Conservation (phyloP, 2,329 filamentous ascomycete genomes). For the Phialophora expanda region DNA sequence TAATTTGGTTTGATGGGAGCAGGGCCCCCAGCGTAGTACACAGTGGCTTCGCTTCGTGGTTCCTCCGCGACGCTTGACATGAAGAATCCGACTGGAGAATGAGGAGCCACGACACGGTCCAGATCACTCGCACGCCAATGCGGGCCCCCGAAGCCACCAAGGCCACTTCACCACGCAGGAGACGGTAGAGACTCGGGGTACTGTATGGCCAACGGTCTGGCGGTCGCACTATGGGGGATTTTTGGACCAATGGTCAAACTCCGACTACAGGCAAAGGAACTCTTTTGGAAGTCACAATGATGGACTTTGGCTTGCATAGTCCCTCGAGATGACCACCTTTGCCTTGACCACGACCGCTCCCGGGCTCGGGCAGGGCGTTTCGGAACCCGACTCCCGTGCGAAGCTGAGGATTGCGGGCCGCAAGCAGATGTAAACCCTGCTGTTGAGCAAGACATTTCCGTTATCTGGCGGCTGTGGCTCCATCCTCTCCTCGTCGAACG, state of each 20-base stretch:
- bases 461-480: not conserved
- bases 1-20: too few relatives aligned
- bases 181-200: too few relatives aligned
- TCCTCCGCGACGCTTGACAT: too few relatives aligned
- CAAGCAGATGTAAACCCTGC: slow-evolving; percentile 1
- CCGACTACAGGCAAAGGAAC: not conserved
- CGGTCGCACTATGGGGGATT: too few relatives aligned
- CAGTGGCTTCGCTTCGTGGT: too few relatives aligned
- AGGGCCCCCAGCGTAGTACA: not conserved
- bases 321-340: not conserved
- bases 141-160: too few relatives aligned
- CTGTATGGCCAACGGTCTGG: too few relatives aligned
- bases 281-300: not conserved
- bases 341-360: not conserved
- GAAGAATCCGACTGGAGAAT: too few relatives aligned
- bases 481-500: slow-evolving; percentile 18
- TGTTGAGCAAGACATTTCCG: not conserved
- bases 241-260: not conserved
- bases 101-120: too few relatives aligned
- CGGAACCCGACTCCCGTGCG: not conserved
- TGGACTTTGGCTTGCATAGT: not conserved
- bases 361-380: not conserved
- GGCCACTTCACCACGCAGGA: too few relatives aligned
- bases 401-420: slow-evolving; percentile 3
- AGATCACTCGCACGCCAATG: too few relatives aligned